Evolutionary conservation across 345 rosid species (phyloP).

Genomic region (Melaleuca quinquenervia): DNA sequence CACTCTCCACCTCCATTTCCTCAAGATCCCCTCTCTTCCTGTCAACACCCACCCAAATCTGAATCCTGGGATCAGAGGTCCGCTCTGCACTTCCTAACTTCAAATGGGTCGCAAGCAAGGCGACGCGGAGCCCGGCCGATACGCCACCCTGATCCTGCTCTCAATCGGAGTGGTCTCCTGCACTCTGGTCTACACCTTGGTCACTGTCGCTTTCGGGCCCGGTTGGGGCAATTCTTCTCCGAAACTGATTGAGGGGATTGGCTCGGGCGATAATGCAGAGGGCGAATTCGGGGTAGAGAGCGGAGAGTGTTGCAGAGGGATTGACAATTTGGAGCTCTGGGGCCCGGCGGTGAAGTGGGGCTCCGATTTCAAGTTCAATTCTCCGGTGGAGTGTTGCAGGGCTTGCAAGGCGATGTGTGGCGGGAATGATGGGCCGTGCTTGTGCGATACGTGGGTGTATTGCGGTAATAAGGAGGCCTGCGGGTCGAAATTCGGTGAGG

Average conservation of each 20-base stretch:
- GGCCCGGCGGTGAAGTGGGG: constrained; percentile 99
- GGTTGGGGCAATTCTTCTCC: background rate
- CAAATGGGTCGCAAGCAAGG: constrained; percentile 57
- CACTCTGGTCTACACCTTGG: constrained; percentile 52
- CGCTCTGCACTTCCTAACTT: background rate
- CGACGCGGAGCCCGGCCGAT: constrained; percentile 50
- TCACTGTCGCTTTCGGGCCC: constrained; percentile 35
- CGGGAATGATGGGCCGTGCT: constrained; percentile 83
- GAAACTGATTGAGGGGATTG: background rate
- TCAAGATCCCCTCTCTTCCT: background rate
- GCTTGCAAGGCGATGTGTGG: constrained; percentile 89
- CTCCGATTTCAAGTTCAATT: constrained; percentile 72
- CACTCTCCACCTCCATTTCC: background rate
- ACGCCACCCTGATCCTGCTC: constrained; percentile 39
- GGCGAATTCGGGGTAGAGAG: background rate
- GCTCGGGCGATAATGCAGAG: background rate
- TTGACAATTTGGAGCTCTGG: constrained; percentile 86
- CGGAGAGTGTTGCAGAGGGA: constrained; percentile 69
- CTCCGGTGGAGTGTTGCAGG: constrained; percentile 59
- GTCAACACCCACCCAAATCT: background rate
- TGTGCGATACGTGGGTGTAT: constrained; percentile 95
- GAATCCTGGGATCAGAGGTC: constrained; percentile 3
- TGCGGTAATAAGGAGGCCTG: constrained; percentile 72
- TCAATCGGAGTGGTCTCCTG: constrained; percentile 47
- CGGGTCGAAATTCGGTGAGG: constrained; percentile 89